Evolutionary conservation across 2,329 filamentous ascomycete genomes (phyloP), one percentile per base, ranked within the genome.

Genomic region (Trichoderma hamatum): DNA sequence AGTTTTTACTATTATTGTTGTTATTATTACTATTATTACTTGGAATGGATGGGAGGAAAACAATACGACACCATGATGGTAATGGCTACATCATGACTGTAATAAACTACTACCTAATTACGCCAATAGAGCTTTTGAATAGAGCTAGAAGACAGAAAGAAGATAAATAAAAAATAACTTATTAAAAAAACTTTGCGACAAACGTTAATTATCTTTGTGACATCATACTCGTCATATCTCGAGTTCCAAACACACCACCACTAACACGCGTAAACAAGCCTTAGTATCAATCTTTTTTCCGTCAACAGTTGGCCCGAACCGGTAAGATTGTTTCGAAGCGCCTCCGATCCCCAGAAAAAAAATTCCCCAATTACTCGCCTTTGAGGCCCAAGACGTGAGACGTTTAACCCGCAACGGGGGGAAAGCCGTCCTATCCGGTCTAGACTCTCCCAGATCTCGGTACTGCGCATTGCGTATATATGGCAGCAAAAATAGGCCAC

Each of bases 41-140:
- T 21, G 67, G 67, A 36, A 66, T 59, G 39, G 43, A 66, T 54
- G 60, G 62, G 52, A 67, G 46, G 61, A 63, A 51, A 68, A 36
- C 32, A 63, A 19, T 16, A 51, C 46, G 46, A 28, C 43, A 21
- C 46, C 30, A 34, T 68, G 59, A 68, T 60, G 67, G 61, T 66
- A 30, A 66, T 65, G 67, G 62, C 67, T 30, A 36, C 60, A 60
- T 61, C 67, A 69, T 49, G 67, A 34, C 30, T 58, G 67, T 51
- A 60, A 69, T 69, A 69, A 6, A 55, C 34, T 68, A 68, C 67
- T 64, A 63, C 59, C 43, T 62, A 62, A 63, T 62, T 63, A 36
- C 30, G 64, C 54, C 39, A 56, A 24, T 55, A 68, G 59, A 63
- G 66, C 66, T 56, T 43, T 68, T 54, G 58, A 49, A 63, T 55